Base-by-base conservation (phyloP, 257 asterid species). In the Fraxinus excelsior region DNA sequence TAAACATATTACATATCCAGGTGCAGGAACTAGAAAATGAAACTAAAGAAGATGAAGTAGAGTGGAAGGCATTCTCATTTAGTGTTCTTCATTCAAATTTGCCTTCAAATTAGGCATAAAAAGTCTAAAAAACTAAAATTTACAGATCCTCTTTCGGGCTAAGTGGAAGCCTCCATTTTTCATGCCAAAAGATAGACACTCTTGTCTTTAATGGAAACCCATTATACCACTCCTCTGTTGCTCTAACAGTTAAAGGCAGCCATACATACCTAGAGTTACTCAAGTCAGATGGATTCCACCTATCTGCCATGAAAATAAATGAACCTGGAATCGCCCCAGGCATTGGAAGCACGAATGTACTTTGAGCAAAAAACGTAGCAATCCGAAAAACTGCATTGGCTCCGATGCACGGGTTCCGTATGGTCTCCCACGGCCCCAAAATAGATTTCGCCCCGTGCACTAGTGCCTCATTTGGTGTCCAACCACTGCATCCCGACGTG, bases 401-500 rank as follows among this genome's bases (percentile, higher is more conserved):
- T 0, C 97, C 97, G n/a, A 92, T 85, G 67, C 96, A 89, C 11
- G 97, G 97, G 82, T 89, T 92, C 62, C 97, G 92, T 60, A 91
- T 84, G 21, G 87, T 91, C 90, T 86, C 92, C 97, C 97, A 91
- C 35, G 97, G 92, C 80, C 97, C 97, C 38, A 85, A 16, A 35
- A 90, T 81, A 38, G 95, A 85, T 65, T 89, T 92, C 11, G 97
- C 90, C 86, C 87, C 91, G 67, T 92, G 97, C 77, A 85, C 94
- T 71, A 88, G 51, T 5, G 92, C 97, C 85, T 92, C 97, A 37
- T 93, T 93, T 1, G 97, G 97, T 14, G 91, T 85, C 94, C 96
- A 93, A 3, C 97, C 96, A 67, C 97, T 91, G 85, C 97, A 93
- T 2, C 97, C 97, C 0, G 97, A 93, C 0, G 97, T 93, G 80